Base-by-base conservation (phyloP, 495 filamentous ascomycete species). In the Penicillium herquei region DNA sequence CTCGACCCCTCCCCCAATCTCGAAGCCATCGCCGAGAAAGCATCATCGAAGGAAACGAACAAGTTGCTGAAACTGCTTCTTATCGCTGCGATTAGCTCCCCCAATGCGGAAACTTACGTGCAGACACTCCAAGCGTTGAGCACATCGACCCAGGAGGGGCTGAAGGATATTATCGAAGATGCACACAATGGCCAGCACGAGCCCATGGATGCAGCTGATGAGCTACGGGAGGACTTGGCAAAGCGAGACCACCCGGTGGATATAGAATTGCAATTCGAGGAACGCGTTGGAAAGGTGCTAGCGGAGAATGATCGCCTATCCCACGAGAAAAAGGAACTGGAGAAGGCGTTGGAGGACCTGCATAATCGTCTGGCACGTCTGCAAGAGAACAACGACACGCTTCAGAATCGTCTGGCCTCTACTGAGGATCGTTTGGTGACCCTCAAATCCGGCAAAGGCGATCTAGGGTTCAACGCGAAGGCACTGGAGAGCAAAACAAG, bases 51-150 rank as follows among this genome's bases (percentile, higher is more conserved):
- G 56, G 69, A 76, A 39, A 69, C 72, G 32, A 71, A 75, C 49
- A 81, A 89, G 72, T 78, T 89, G 48, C 71, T 89, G 45, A 82
- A 82, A 55, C 71, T 87, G 51, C 78, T 89, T 52, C 70, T 89
- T 13, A 76, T 85, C 39, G 83, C 83, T 8, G 83, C 83, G 41
- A 82, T 86, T 53, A 73, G 77, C 57, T 83, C 81, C 3, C 79
- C 82, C 21, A 78, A 81, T 50, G 75, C 76, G 12, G 63, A 63
- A 41, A 77, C 76, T 31, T 85, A 87, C 60, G 77, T 87, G 41
- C 71, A 76, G 31, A 80, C 73, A 16, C 76, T 85, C 30, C 71
- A 73, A 55, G 68, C 59, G 11, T 56, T 86, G 40, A 77, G 74
- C 49, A 71, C 65, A 2, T 65, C 71, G 10, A 75, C 74, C 0